Base-by-base conservation (phyloP, 441 rosid genomes). In the Rhodomyrtus psidioides region DNA sequence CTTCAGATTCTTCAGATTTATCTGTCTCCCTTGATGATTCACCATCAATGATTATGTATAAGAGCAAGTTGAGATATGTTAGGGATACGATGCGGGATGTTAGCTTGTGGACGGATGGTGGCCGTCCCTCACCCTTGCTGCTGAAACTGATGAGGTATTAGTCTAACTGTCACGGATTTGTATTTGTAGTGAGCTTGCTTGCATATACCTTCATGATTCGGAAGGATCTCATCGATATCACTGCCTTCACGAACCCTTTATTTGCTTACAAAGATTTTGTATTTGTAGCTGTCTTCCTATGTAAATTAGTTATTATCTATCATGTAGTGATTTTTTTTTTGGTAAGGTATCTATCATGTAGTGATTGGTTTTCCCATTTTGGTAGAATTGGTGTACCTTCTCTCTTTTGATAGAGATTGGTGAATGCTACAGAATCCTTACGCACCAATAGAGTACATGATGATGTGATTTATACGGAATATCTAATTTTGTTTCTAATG, bases 141-240 rank as follows among this genome's bases (percentile, higher is more conserved):
- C 79, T 97, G 60, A 89, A 91, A n/a, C n/a, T 93, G 86, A 94
- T 93, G 98, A 95, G 99, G 99, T 97, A 85, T 62, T 57, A 55
- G 4, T 55, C 57, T 42, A 23, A 21, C 2, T 21, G 57, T 21
- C 57, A 3, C 5, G 4, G 23, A 56, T 56, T 56, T 9, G 27
- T 56, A 56, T 13, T 51, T 51, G 6, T 24, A 24, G 0, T 9
- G 14, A 24, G 27, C 27, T 56, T 24, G 59, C 1, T 24, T 56
- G 9, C 6, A 24, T 9, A 24, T 56, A 1, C 24, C 24, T 56
- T 24, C 0, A 0, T 56, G 14, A 56, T 1, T 51, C 26, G 0
- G 4, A 24, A 23, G 14, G 13, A 56, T 56, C 2, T 56, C 14
- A 24, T 24, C 4, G 59, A 56, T 13, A 56, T 56, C 59, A 56